Conservation (phyloP, 2,329 filamentous ascomycete species). For the Aspergillus sp. region DNA sequence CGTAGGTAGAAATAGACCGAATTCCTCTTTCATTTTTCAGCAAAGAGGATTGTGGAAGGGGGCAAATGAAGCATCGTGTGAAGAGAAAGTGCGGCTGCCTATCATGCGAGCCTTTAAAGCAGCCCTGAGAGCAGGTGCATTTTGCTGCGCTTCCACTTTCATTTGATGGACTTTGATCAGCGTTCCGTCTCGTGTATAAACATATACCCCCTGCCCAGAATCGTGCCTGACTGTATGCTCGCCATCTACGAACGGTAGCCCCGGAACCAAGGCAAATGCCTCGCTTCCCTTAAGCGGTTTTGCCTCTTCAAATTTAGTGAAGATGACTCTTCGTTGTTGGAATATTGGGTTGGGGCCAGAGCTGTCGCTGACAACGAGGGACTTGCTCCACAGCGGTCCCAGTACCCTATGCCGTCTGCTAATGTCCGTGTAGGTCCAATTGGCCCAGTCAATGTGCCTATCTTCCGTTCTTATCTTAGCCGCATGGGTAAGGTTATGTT, state of each 20-base stretch:
- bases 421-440: slow-evolving; percentile 61
- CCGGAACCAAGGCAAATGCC: slow-evolving; percentile 37
- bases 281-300: slow-evolving; percentile 31
- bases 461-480: slow-evolving; percentile 73
- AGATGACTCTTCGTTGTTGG: slow-evolving; percentile 42
- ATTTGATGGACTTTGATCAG: slow-evolving; percentile 42
- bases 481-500: slow-evolving; percentile 58
- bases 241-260: slow-evolving; percentile 42
- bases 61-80: slow-evolving; percentile 30
- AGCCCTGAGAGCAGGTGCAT: slow-evolving; percentile 40
- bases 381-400: slow-evolving; percentile 67
- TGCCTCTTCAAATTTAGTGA: slow-evolving; percentile 42
- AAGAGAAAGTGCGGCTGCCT: slow-evolving; percentile 33
- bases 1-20: slow-evolving; percentile 12
- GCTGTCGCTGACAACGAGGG: slow-evolving; percentile 30
- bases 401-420: slow-evolving; percentile 62
- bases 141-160: slow-evolving; percentile 46
- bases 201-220: slow-evolving; percentile 37
- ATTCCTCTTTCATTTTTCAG: slow-evolving; percentile 12
- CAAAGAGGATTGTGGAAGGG: slow-evolving; percentile 41
- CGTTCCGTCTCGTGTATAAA: slow-evolving; percentile 43
- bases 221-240: slow-evolving; percentile 32
- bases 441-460: slow-evolving; percentile 63
- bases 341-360: slow-evolving; percentile 26
- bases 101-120: slow-evolving; percentile 48